Evolutionary conservation across 148 eudicot genomes (phyloP).

Genomic region (Rhododendron williamsianum): DNA sequence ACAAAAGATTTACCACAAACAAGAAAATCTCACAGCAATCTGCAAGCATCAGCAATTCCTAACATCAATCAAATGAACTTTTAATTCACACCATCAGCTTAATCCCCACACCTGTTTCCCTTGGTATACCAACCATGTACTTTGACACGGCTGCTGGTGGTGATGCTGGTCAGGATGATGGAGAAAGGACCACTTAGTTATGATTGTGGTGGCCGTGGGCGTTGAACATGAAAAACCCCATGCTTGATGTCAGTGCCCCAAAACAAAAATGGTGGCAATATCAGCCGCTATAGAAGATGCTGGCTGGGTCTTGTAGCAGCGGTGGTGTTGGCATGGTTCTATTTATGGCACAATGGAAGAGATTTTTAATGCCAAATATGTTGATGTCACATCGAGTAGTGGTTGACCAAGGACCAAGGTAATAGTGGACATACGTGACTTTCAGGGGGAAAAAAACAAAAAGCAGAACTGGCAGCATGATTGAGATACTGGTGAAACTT

Average conservation of each 20-base stretch:
- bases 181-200: background rate
- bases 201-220: background rate
- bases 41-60: background rate
- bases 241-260: background rate
- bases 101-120: background rate
- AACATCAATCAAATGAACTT: background rate
- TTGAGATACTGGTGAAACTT: background rate
- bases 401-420: background rate
- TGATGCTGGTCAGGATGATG: background rate
- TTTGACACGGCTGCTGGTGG: background rate
- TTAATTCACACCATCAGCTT: background rate
- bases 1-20: background rate
- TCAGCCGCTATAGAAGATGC: background rate
- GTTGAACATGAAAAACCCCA: background rate
- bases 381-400: background rate
- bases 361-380: background rate
- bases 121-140: background rate
- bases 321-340: background rate
- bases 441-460: background rate
- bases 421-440: background rate
- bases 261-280: background rate
- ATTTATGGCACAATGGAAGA: background rate
- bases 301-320: background rate
- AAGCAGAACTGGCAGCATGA: background rate
- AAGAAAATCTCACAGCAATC: background rate